phyloP scores from a whole-genome alignment of 129 eudicot genomes.

The Mikania micrantha region DNA sequence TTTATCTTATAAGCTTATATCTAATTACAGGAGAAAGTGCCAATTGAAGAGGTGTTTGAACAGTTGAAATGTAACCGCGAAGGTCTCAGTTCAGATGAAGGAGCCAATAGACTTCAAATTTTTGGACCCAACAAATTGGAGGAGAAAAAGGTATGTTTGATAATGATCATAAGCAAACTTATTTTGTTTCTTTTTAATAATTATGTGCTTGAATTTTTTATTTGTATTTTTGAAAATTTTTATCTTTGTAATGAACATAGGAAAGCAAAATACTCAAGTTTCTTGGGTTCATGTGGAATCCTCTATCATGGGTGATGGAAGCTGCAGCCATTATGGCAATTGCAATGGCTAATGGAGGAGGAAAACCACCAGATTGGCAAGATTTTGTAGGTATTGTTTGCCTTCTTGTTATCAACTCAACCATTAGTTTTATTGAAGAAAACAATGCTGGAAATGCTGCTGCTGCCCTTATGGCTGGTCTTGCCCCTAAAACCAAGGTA shows the following conservation, averaged over 20 bases:
- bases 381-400: slow-evolving; percentile 82
- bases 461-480: slow-evolving; percentile 97
- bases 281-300: slow-evolving; percentile 97
- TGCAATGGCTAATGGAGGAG: slow-evolving; percentile 73
- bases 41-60: slow-evolving; percentile 90
- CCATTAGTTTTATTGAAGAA: slow-evolving; percentile 88
- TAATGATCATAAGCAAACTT: background rate
- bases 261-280: slow-evolving; percentile 88
- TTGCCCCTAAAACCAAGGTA: slow-evolving; percentile 91
- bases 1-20: background rate
- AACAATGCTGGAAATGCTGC: slow-evolving; percentile 93
- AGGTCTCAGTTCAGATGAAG: slow-evolving; percentile 75
- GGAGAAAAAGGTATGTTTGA: slow-evolving; percentile 60
- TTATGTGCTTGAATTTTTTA: background rate
- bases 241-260: slow-evolving; percentile 27
- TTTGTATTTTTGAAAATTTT: background rate
- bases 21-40: slow-evolving; percentile 64
- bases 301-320: slow-evolving; percentile 95
- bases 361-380: slow-evolving; percentile 89
- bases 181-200: background rate
- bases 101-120: slow-evolving; percentile 65
- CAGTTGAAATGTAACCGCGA: slow-evolving; percentile 81
- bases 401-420: slow-evolving; percentile 84
- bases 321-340: slow-evolving; percentile 87
- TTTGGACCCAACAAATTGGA: slow-evolving; percentile 88